Evolutionary conservation across 2,329 filamentous ascomycete species (phyloP), one percentile per base, ranked within the genome.

Genomic region (Botryosphaeria agaves): DNA sequence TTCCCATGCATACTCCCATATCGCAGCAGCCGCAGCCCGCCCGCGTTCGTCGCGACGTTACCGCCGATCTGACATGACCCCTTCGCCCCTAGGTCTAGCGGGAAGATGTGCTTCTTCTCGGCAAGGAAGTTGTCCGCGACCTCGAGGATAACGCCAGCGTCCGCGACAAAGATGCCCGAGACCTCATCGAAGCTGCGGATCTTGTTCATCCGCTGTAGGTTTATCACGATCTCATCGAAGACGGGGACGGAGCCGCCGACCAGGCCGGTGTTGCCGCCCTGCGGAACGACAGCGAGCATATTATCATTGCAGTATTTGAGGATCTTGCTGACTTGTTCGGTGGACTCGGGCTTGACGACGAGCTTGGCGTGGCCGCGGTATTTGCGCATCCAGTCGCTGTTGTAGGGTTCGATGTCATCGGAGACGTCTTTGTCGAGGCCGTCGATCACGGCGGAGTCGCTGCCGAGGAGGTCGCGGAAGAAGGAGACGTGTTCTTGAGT

Each of bases 371-470:
- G 84, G 18, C 89, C 91, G 36, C 81, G 76, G 61, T 93, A 98
- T 59, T 98, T 98, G 56, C 81, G 76, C 85, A 98, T 94, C 89
- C 91, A 98, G 59, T 98, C 89, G 49, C 76, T 73, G 56, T 98
- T 98, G 66, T 84, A 98, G 5, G 80, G 70, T 50, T 89, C 82
- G 40, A 95, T 66, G 49, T 95, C 89, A 44, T 81, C 79, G 2
- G 65, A 59, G 9, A 73, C 73, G 53, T 85, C 72, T 41, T 71
- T 56, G 3, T 73, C 81, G 32, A 93, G 67, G 30, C 82, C 82
- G 49, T 94, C 85, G 36, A 95, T 71, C 30, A 94, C 65, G 2
- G 83, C 84, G 20, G 78, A 80, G 20, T 76, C 72, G 29, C 69
- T 67, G 32, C 83, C 81, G 19, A 98, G 66, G n/a, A 94, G 57